phyloP scores from a whole-genome alignment of 495 filamentous ascomycete genomes.

The Daldinia bambusicola region DNA sequence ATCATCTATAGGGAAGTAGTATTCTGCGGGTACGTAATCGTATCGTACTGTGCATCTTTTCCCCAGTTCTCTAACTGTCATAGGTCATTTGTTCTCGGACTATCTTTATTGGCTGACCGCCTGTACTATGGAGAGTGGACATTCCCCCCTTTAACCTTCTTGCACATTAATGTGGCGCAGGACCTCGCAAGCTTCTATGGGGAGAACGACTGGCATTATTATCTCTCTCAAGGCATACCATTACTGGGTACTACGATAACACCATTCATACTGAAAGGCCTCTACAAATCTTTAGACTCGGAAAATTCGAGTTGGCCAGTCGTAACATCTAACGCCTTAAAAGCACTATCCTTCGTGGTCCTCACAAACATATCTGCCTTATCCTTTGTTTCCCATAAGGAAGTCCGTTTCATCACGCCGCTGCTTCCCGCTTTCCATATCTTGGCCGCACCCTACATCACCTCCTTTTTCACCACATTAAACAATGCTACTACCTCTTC shows the following conservation, averaged over 20 bases:
- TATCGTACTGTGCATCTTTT: not conserved
- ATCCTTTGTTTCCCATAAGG: slow-evolving; percentile 91
- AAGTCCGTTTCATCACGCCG: slow-evolving; percentile 97
- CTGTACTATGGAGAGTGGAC: slow-evolving; percentile 88
- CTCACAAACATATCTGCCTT: slow-evolving; percentile 70
- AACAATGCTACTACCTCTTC: slow-evolving; percentile 34
- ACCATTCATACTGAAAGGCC: slow-evolving; percentile 74
- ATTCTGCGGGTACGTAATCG: slow-evolving; percentile 67
- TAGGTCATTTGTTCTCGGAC: slow-evolving; percentile 61
- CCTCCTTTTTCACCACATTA: slow-evolving; percentile 68
- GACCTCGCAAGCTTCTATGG: slow-evolving; percentile 92
- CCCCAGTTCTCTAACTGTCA: slow-evolving; percentile 48
- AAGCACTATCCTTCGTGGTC: slow-evolving; percentile 69
- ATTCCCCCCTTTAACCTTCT: slow-evolving; percentile 87
- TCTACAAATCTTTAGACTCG: slow-evolving; percentile 62
- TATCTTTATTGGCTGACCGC: slow-evolving; percentile 77
- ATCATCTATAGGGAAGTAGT: slow-evolving; percentile 68
- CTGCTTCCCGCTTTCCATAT: slow-evolving; percentile 87
- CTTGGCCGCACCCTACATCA: slow-evolving; percentile 73
- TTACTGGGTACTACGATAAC: slow-evolving; percentile 85
- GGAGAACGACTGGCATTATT: slow-evolving; percentile 92
- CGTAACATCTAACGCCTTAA: slow-evolving; percentile 56
- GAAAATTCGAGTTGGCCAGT: slow-evolving; percentile 46
- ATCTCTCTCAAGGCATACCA: slow-evolving; percentile 87
- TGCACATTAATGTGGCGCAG: slow-evolving; percentile 91